Conservation (phyloP, 768 basidiomycete species). For the Auricularia heimuer region DNA sequence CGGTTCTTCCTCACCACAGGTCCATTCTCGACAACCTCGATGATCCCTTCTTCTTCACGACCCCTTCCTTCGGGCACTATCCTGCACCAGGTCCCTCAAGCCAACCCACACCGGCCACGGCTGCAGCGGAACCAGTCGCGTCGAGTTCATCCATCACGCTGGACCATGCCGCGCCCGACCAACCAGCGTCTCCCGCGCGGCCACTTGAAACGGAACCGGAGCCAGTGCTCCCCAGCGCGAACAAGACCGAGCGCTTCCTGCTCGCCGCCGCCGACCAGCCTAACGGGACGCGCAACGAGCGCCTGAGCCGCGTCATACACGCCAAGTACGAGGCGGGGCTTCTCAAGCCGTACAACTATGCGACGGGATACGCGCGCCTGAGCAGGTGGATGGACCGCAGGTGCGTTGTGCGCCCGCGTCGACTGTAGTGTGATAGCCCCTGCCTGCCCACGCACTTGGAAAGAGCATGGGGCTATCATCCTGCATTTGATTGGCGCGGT, state of each 20-base stretch:
- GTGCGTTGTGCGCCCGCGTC: constrained; percentile 33
- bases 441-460: neutral
- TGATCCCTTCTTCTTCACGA: constrained; percentile 70
- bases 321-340: constrained; percentile 96
- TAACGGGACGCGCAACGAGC: constrained; percentile 80
- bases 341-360: constrained; percentile 92
- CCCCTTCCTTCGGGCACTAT: constrained; percentile 23
- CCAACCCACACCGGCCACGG: constrained; percentile 8
- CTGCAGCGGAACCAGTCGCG: neutral
- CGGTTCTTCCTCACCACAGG: constrained; percentile 28
- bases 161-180: constrained; percentile 2
- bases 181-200: constrained; percentile 9
- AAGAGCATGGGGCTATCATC: too few relatives aligned
- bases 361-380: constrained; percentile 86
- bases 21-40: constrained; percentile 86
- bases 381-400: constrained; percentile 94
- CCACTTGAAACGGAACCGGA: constrained; percentile 25
- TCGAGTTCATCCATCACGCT: neutral
- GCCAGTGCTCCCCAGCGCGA: constrained; percentile 57
- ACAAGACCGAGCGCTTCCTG: constrained; percentile 79
- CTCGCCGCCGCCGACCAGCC: constrained; percentile 93
- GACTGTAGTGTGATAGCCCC: constrained; percentile 1
- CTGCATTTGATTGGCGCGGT: too few relatives aligned
- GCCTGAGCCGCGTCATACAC: constrained; percentile 82
- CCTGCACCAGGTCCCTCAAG: constrained; percentile 3